A percentile compares a stretch with the other conserved stretches of the same genome.
Evolutionary conservation across 257 asterid genomes (phyloP).

Genomic region (Capsicum rhomboideum): DNA sequence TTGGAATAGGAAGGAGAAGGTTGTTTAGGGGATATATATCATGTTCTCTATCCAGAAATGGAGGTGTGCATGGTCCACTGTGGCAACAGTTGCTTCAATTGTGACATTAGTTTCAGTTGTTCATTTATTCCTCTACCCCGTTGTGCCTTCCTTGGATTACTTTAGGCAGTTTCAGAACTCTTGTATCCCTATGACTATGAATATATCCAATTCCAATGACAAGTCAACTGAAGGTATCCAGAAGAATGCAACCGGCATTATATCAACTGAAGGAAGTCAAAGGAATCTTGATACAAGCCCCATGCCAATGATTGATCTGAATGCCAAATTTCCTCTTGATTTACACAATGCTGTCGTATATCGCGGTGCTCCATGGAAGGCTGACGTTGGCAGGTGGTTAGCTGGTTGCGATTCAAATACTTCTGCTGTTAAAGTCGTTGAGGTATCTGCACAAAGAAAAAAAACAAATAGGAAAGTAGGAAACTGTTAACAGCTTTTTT

Average conservation of each 20-base stretch:
- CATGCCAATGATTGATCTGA: constrained; percentile 37
- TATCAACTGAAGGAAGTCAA: constrained; percentile 16
- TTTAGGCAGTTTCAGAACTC: constrained; percentile 38
- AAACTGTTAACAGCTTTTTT: background rate
- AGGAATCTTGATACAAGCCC: constrained; percentile 8
- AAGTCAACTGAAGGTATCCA: constrained; percentile 11
- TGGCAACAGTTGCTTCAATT: constrained; percentile 49
- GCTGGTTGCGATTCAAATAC: constrained; percentile 57
- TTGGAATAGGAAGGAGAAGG: constrained; percentile 3
- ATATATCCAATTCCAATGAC: constrained; percentile 20
- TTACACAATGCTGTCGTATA: constrained; percentile 61
- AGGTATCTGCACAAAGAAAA: constrained; percentile 38
- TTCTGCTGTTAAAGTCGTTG: constrained; percentile 41
- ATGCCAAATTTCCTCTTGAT: constrained; percentile 50
- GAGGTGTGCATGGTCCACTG: constrained; percentile 80
- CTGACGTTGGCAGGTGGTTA: constrained; percentile 82
- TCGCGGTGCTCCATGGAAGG: constrained; percentile 88
- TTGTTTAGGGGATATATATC: constrained; percentile 31
- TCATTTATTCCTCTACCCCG: constrained; percentile 63
- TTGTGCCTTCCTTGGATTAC: constrained; percentile 50
- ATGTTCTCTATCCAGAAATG: constrained; percentile 76
- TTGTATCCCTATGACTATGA: constrained; percentile 34
- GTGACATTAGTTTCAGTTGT: constrained; percentile 59
- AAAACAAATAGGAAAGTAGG: background rate
- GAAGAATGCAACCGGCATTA: constrained; percentile 3